Base-by-base conservation (phyloP, 768 basidiomycete species). In the Russula griseocarnosa region DNA sequence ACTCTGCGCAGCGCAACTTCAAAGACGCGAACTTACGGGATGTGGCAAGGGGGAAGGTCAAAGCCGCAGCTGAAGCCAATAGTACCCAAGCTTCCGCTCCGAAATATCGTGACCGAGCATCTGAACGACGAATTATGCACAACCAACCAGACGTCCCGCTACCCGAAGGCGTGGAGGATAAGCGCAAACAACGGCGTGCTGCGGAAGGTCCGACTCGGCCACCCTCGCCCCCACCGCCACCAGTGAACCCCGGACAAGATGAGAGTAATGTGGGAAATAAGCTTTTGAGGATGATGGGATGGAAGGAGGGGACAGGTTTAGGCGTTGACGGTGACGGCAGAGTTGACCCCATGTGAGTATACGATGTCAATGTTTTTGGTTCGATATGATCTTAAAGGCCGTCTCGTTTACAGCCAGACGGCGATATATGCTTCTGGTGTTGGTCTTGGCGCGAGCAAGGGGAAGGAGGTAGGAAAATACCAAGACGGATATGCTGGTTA, bases 241-340 rank as follows among this genome's bases (percentile, higher is more conserved):
- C 84, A 3, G 69, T 86, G 4, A 85, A 87, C 69, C 90, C 87
- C 6, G 90, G 84, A 6, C 78, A 91, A 72, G 94, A 98, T 70
- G 84, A 87, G 55, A 86, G 70, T 47, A 98, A 98, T 69, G 83
- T 93, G 13, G 97, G 97, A 7, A 95, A 95, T 72, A 94, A 92
- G 71, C 73, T 99, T 62, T 74, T 98, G 66, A 92, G 93, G 74
- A 95, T 96, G 85, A 98, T 98, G 95, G 97, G 96, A 0, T 98
- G 95, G 95, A 90, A 82, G 66, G 89, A 90, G 70, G 95, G 95
- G 7, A 86, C 83, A 18, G 95, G 96, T 1, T 76, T 98, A 46
- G 96, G 96, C 0, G 81, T 84, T 8, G 81, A 81, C 53, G 90
- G 90, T 5, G 90, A 92, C 58, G 95, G 95, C 50, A 76, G 94